Evolutionary conservation across 805 yeast genomes (phyloP).

Genomic region (Lachancea quebecensis): DNA sequence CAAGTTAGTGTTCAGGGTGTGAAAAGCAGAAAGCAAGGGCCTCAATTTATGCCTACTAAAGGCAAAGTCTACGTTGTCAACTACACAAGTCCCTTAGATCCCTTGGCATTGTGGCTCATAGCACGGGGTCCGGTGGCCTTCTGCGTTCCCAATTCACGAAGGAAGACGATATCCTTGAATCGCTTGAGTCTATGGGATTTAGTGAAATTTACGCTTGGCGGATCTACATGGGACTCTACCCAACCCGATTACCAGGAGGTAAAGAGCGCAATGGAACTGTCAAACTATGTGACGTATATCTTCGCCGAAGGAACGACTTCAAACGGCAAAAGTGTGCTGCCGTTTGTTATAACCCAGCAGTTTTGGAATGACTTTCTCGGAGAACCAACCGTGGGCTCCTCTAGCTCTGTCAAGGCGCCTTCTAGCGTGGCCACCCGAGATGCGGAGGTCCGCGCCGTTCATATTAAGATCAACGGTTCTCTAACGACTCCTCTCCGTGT

Average conservation of each 20-base stretch:
- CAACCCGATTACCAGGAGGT: not conserved
- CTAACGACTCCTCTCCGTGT: conserved; percentile 29
- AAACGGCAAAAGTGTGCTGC: conserved; percentile 70
- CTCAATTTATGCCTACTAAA: conserved; percentile 30
- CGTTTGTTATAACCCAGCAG: conserved; percentile 37
- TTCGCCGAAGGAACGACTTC: conserved; percentile 82
- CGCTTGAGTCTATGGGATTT: conserved; percentile 15
- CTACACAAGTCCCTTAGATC: conserved; percentile 42
- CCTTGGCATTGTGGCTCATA: conserved; percentile 31
- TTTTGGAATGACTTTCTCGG: conserved; percentile 18
- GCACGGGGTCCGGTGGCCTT: conserved; percentile 19
- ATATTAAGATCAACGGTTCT: conserved; percentile 27
- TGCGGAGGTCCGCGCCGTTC: conserved; percentile 20
- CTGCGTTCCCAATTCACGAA: conserved; percentile 2
- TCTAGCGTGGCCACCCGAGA: not conserved
- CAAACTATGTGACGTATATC: conserved; percentile 30
- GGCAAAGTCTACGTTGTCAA: conserved; percentile 43
- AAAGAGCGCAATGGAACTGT: not conserved
- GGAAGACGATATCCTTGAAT: conserved; percentile 11
- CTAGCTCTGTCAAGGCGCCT: conserved; percentile 1
- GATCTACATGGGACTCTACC: conserved; percentile 15
- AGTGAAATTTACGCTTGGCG: conserved; percentile 18
- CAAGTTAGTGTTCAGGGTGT: conserved; percentile 38
- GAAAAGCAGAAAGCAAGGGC: conserved; percentile 27
- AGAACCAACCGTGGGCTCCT: conserved; percentile 1